Percentiles rank a stretch among this genome's conserved stretches.
These are phyloP conservation scores for Kwoniella bestiolae DNA, from an alignment of 768 basidiomycete species.

Conservation along the genomic window DNA sequence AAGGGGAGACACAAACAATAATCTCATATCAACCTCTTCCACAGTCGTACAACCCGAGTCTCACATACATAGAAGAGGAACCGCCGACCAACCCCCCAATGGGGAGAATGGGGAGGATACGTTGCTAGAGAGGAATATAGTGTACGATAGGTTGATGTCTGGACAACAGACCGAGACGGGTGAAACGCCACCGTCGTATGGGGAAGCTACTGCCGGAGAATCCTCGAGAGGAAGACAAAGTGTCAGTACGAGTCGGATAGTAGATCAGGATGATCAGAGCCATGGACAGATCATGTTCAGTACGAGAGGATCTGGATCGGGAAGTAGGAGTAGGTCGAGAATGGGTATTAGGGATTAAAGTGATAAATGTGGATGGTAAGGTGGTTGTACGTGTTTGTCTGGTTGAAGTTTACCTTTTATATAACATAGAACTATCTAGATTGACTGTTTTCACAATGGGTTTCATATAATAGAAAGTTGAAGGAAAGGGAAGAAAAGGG, in stretches of 20 bases:
- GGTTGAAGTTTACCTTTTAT: too few species aligned
- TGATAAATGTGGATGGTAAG: too few species aligned
- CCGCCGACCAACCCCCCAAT: constrained; percentile 6
- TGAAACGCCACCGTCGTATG: constrained; percentile 82
- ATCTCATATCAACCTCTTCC: constrained; percentile 2
- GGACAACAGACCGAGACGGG: constrained; percentile 81
- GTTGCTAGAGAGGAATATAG: constrained; percentile 57
- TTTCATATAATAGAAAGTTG: too few species aligned
- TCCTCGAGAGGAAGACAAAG: background rate
- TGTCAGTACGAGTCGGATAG: background rate
- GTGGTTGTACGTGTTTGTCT: too few species aligned
- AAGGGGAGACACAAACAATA: too few species aligned
- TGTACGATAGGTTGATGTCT: constrained; percentile 79
- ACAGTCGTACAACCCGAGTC: background rate
- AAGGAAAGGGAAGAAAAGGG: too few species aligned
- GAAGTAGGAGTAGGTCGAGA: constrained; percentile 32
- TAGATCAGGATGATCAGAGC: background rate
- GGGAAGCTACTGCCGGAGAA: constrained; percentile 41
- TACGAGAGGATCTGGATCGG: constrained; percentile 7
- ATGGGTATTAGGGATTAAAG: constrained; percentile 1
- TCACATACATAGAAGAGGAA: constrained; percentile 12
- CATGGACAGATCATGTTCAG: background rate
- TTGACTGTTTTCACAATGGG: too few species aligned
- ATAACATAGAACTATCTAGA: too few species aligned
- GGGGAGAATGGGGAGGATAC: constrained; percentile 44